Evolutionary conservation across 352 stramenopile species (phyloP).

Genomic region (Pythium myriotylum): DNA sequence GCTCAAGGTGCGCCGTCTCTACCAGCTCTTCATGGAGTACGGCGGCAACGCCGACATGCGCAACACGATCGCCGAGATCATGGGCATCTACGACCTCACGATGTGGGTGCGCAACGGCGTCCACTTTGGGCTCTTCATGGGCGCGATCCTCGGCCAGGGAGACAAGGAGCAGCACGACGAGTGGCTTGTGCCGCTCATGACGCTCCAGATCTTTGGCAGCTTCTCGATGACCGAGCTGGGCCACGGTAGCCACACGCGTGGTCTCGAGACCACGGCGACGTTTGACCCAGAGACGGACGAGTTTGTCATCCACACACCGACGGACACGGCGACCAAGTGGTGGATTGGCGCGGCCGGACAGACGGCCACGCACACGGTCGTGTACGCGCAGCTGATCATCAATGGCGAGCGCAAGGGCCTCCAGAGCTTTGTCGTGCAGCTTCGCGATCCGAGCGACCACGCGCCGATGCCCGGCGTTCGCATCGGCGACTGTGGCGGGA

Average conservation of each 20-base stretch:
- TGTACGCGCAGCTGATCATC: constrained; percentile 93
- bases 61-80: constrained; percentile 60
- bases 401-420: constrained; percentile 83
- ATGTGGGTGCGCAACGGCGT: constrained; percentile 78
- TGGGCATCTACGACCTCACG: constrained; percentile 68
- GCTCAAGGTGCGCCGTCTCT: constrained; percentile 54
- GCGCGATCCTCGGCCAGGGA: constrained; percentile 71
- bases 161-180: constrained; percentile 81
- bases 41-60: constrained; percentile 54
- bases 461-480: constrained; percentile 47
- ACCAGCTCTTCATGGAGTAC: constrained; percentile 65
- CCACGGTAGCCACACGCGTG: constrained; percentile 84
- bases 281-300: constrained; percentile 89
- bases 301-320: constrained; percentile 96
- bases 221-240: constrained; percentile 94
- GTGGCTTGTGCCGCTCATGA: constrained; percentile 76
- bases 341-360: constrained; percentile 94
- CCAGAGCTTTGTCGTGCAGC: constrained; percentile 95
- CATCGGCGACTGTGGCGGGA: constrained; percentile 70
- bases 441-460: constrained; percentile 88
- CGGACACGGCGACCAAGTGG: constrained; percentile 95
- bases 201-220: constrained; percentile 81
- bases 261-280: constrained; percentile 95
- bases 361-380: constrained; percentile 94
- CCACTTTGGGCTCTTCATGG: constrained; percentile 85